Evolutionary conservation across 345 rosid genomes (phyloP), one percentile per base, ranked within the genome.

Genomic region (Citrus medica): DNA sequence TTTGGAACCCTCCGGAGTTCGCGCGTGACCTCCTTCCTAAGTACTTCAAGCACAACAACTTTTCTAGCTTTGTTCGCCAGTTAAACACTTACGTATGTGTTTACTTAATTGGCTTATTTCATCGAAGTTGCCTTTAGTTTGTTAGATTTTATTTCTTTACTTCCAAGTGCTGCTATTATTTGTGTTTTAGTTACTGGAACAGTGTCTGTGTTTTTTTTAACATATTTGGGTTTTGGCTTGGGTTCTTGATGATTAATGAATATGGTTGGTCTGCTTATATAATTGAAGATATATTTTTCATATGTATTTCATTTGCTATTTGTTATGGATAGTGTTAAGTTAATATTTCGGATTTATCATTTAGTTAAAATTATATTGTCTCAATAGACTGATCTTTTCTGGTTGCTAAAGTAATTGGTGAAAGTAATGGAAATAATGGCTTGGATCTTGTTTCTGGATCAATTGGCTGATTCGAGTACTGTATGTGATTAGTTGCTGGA

Each of bases 41-140:
- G 80, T 87, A 88, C 80, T 94, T 94, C 84, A 92, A 94, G 92
- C 98, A 94, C 80, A 92, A 91, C 67, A 94, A 94, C 84, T 93
- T 94, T 88, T 91, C 97, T 71, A 92, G 98, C 89, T 94, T 94
- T 56, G 97, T 94, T 76, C 87, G 98, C 60, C 98, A 94, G 80
- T 85, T 94, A 38, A 94, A 94, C 77, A 94, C 98, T 66, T 94
- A 94, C 66, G 97, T 94, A 86, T 25, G 91, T 42, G 28, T 22
- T 79, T 7, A 24, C 48, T 68, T 55, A 53, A 8, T 79, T 69
- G 37, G n/a, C n/a, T 28, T 19, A 13, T 55, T 70, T 68, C 21
- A 14, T 58, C 4, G 25, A 55, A 9, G 76, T 55, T 66, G 16
- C 24, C 66, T 70, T 56, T 33, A 24, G 28, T 53, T 42, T 7